A percentile compares a stretch with the other conserved stretches of the same genome.
These are phyloP conservation scores for Calonectria pteridis DNA, from an alignment of 2,329 filamentous ascomycete genomes.

Conservation along the genomic window DNA sequence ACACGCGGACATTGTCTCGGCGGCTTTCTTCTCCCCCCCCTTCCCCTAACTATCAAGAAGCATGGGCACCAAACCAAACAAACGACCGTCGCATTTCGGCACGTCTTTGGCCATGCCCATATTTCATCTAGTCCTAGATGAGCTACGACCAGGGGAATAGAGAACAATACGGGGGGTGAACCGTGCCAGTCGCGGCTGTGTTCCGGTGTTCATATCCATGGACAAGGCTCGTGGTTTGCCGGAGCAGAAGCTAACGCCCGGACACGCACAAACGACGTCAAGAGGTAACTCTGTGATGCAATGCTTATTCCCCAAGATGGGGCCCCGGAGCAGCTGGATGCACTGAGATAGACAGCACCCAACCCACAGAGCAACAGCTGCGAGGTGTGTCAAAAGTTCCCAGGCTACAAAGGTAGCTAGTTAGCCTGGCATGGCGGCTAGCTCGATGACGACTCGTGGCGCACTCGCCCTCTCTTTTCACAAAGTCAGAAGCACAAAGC, in stretches of 20 bases:
- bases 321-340: not conserved
- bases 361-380: not conserved
- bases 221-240: constrained; percentile 10
- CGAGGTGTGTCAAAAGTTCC: constrained; percentile 7
- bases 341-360: constrained; percentile 2
- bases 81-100: constrained; percentile 5
- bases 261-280: constrained; percentile 19
- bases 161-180: not conserved
- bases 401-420: constrained; percentile 8
- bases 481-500: constrained; percentile 8
- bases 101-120: not conserved
- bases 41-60: not conserved
- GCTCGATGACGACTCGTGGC: constrained; percentile 20
- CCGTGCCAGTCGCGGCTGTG: constrained; percentile 4
- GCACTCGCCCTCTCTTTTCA: not conserved
- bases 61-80: constrained; percentile 13
- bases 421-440: constrained; percentile 10
- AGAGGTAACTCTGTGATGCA: constrained; percentile 25
- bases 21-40: constrained; percentile 16
- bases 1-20: constrained; percentile 20
- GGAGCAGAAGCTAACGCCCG: constrained; percentile 11
- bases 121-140: not conserved
- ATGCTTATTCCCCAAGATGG: constrained; percentile 1
- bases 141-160: not conserved
- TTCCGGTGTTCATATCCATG: not conserved